phyloP scores from a whole-genome alignment of 257 asterid species.

The Nicotiana paniculata region DNA sequence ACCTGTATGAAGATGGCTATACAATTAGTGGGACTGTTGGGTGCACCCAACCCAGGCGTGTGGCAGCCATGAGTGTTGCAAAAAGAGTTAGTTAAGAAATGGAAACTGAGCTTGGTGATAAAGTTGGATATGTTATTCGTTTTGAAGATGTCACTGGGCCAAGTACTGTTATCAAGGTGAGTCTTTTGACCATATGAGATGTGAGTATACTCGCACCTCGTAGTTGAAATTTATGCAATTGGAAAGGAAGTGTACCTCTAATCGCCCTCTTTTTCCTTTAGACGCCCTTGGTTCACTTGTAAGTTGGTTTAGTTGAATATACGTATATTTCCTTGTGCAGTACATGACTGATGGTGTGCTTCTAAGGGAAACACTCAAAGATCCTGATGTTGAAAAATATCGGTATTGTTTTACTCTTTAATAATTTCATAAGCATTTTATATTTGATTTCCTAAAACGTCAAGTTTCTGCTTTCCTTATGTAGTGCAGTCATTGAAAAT shows the following conservation, averaged over 20 bases:
- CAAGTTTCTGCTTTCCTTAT: slow-evolving; percentile 1
- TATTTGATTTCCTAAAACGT: not conserved
- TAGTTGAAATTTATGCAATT: not conserved
- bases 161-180: slow-evolving; percentile 82
- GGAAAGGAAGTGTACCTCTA: not conserved
- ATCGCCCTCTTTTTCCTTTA: too few relatives aligned
- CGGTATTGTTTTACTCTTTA: slow-evolving; percentile 40
- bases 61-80: slow-evolving; percentile 99
- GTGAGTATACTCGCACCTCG: not conserved
- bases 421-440: not conserved
- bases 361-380: slow-evolving; percentile 88
- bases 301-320: not conserved
- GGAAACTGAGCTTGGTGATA: slow-evolving; percentile 90
- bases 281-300: not conserved
- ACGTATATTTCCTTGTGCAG: slow-evolving; percentile 27
- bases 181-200: not conserved
- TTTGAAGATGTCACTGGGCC: slow-evolving; percentile 98
- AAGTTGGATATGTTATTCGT: slow-evolving; percentile 94
- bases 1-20: slow-evolving; percentile 87
- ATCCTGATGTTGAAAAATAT: slow-evolving; percentile 88
- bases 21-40: slow-evolving; percentile 68
- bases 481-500: not conserved
- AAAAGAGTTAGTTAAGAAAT: slow-evolving; percentile 98
- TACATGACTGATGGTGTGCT: slow-evolving; percentile 99
- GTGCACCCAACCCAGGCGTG: slow-evolving; percentile 99